Conservation (phyloP, 305 asterid genomes). For the Petunia hybrid region DNA sequence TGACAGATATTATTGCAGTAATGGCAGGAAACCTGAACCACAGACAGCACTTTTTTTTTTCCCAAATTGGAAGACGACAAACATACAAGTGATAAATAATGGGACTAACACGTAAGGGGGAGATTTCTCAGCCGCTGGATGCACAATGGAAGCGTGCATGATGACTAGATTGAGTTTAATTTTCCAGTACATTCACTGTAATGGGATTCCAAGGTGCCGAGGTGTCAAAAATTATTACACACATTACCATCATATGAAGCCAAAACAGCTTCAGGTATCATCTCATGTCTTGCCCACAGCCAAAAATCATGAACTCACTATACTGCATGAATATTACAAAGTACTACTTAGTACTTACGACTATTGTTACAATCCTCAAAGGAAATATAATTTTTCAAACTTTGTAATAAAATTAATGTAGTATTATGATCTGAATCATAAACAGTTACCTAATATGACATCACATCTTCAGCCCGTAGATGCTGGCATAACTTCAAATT, state of each 20-base stretch:
- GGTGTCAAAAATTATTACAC: background rate
- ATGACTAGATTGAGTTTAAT: background rate
- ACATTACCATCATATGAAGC: background rate
- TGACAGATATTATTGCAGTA: background rate
- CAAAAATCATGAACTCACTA: background rate
- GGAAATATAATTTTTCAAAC: no score
- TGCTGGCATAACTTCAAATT: no score
- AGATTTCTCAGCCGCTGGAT: background rate
- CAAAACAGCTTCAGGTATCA: background rate
- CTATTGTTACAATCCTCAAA: no score
- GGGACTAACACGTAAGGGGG: background rate
- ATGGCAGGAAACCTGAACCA: background rate
- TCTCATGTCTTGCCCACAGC: background rate
- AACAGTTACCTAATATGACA: no score
- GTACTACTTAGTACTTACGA: no score
- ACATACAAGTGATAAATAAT: background rate
- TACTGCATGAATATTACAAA: background rate
- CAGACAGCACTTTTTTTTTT: constrained; percentile 28
- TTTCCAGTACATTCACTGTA: background rate
- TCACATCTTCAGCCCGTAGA: no score
- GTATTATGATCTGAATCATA: no score
- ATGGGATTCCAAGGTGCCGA: background rate
- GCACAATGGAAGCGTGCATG: background rate
- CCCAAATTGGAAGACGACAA: background rate
- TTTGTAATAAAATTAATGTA: no score